Base-by-base conservation (phyloP, 2,329 filamentous ascomycete species). In the Xylaria sp. region DNA sequence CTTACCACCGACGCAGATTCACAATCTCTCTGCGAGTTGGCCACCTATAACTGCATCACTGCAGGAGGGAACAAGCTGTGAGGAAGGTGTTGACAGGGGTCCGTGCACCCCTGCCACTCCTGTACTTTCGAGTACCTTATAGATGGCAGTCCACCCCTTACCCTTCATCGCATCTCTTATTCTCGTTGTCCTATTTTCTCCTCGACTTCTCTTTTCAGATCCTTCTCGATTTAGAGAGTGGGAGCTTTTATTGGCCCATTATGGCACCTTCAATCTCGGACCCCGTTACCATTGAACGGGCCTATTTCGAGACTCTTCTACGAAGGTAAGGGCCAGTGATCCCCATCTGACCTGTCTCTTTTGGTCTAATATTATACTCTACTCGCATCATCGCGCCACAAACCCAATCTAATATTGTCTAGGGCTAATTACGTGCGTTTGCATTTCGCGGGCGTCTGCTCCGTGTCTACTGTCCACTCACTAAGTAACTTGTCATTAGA, bases 281-380 rank as follows among this genome's bases (percentile, higher is more conserved):
- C 46, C 80, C 83, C 71, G 85, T 91, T 59, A 89, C 87, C 10
- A 84, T 90, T 71, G 87, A 88, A 70, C 88, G 85, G 75, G 78
- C 80, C 59, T 87, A 90, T 79, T 87, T 90, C 73, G 86, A 90
- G 74, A 86, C 87, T 66, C 81, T 91, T 56, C 76, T 90, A 62
- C 84, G 86, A 76, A 86, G 87, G 90, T 91, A 79, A 81, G 85
- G 85, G 20, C 36, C 23, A 51, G n/a, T 23, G n/a, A 26, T 56
- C 13, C 31, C 26, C 17, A 38, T 28, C 15, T 36, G 11, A 33
- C 5, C 36, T 38, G 26, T 66, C 40, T 40, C 63, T 33, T 54
- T 48, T 17, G 40, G 15, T 42, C 33, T 53, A 33, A 31, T 31
- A 56, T 59, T 17, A 46, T 36, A 23, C 54, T 56, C 26, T 60